A percentile compares a stretch with the other conserved stretches of the same genome.
These are phyloP conservation scores for Ogataea methanolica DNA, from an alignment of 805 yeast genomes.

Conservation along the genomic window DNA sequence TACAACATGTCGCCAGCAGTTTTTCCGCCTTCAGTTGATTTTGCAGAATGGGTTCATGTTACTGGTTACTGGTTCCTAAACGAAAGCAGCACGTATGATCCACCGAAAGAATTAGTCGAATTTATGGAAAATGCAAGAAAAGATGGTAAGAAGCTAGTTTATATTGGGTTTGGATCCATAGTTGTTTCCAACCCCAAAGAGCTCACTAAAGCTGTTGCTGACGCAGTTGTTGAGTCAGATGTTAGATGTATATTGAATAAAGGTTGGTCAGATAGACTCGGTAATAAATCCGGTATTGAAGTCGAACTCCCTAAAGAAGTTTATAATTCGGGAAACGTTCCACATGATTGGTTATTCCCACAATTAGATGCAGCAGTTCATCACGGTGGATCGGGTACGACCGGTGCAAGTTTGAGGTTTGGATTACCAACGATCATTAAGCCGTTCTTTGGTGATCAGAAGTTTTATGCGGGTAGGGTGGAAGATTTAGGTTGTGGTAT, in stretches of 20 bases:
- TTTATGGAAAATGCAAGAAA: constrained; percentile 61
- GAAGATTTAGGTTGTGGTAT: constrained; percentile 89
- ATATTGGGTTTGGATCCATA: constrained; percentile 94
- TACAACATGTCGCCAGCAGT: constrained; percentile 86
- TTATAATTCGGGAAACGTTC: constrained; percentile 65
- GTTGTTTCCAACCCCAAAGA: constrained; percentile 80
- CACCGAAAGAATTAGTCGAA: constrained; percentile 51
- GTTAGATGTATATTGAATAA: constrained; percentile 85
- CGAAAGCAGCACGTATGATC: constrained; percentile 43
- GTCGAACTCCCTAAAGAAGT: constrained; percentile 61
- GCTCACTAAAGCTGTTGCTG: constrained; percentile 70
- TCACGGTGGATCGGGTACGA: constrained; percentile 96
- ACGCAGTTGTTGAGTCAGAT: constrained; percentile 75
- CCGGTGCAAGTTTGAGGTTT: constrained; percentile 83
- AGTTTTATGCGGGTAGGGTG: constrained; percentile 81
- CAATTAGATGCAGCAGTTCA: constrained; percentile 91
- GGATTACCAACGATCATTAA: constrained; percentile 89
- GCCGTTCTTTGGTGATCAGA: constrained; percentile 96
- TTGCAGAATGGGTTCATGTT: constrained; percentile 91
- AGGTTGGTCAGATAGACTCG: constrained; percentile 87
- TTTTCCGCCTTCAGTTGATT: constrained; percentile 89
- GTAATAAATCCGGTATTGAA: constrained; percentile 34
- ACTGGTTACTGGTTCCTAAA: constrained; percentile 95
- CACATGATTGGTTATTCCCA: constrained; percentile 94
- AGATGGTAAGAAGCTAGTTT: constrained; percentile 68